Evolutionary conservation across 768 basidiomycete species (phyloP).

Genomic region (Boletellus ananiceps): DNA sequence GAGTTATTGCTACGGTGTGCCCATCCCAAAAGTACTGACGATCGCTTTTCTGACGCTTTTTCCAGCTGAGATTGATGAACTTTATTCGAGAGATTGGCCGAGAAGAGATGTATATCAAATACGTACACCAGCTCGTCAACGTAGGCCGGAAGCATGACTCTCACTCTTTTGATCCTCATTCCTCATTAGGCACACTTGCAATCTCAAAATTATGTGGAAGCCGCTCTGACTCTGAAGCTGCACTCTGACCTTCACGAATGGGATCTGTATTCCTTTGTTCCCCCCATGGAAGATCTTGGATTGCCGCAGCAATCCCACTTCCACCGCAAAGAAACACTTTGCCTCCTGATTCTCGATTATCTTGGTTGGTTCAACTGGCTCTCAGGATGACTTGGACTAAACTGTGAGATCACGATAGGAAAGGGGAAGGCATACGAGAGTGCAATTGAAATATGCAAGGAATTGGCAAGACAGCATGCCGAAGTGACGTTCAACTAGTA

Average conservation of each 20-base stretch:
- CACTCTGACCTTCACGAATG: constrained; percentile 93
- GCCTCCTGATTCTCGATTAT: constrained; percentile 89
- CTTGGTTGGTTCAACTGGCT: constrained; percentile 50
- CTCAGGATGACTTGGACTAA: constrained; percentile 1
- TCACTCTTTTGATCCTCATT: constrained; percentile 11
- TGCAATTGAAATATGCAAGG: constrained; percentile 90
- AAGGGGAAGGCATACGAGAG: constrained; percentile 98
- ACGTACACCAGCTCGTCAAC: constrained; percentile 91
- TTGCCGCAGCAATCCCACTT: constrained; percentile 92
- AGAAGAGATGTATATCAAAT: constrained; percentile 93
- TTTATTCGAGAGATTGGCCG: constrained; percentile 90
- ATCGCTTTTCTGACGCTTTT: constrained; percentile 7
- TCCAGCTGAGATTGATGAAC: constrained; percentile 82
- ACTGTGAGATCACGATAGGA: constrained; percentile 40
- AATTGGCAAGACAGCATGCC: constrained; percentile 83
- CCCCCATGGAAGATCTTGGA: constrained; percentile 85
- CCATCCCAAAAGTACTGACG: background rate
- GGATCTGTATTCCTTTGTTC: constrained; percentile 76
- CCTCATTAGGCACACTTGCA: constrained; percentile 71
- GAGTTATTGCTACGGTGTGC: constrained; percentile 82
- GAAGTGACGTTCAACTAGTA: constrained; percentile 91
- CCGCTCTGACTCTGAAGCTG: constrained; percentile 86
- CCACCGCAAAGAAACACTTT: constrained; percentile 89
- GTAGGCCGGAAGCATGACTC: constrained; percentile 39
- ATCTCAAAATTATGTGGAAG: constrained; percentile 89